Percentiles rank a stretch among this genome's conserved stretches.
Conservation (phyloP, 2,329 filamentous ascomycete species). For the Monosporascus sp. region DNA sequence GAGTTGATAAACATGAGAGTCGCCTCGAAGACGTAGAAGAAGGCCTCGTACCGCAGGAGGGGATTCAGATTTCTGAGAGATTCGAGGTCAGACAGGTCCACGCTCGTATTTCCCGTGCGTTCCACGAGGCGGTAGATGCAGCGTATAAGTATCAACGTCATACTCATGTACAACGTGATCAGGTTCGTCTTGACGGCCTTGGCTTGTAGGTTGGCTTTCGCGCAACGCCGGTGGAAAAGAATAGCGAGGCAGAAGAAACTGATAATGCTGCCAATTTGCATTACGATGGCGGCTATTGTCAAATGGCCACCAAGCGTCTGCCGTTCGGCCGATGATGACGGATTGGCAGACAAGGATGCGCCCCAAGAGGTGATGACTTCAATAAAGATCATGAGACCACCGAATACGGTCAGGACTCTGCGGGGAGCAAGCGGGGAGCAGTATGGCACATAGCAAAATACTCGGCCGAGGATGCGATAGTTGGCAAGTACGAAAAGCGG, state of each 20-base stretch:
- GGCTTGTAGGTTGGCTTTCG: slow-evolving; percentile 8
- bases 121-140: slow-evolving; percentile 46
- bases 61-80: slow-evolving; percentile 26
- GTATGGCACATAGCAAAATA: slow-evolving; percentile 57
- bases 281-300: slow-evolving; percentile 20
- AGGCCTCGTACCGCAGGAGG: slow-evolving; percentile 38
- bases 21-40: slow-evolving; percentile 42
- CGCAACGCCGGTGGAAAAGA: slow-evolving; percentile 27
- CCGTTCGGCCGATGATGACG: slow-evolving; percentile 4
- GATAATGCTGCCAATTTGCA: slow-evolving; percentile 34
- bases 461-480: slow-evolving; percentile 56
- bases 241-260: slow-evolving; percentile 30
- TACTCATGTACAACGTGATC: slow-evolving; percentile 37
- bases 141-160: slow-evolving; percentile 39
- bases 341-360: slow-evolving; percentile 21
- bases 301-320: slow-evolving; percentile 6
- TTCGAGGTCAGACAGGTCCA: slow-evolving; percentile 27
- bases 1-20: slow-evolving; percentile 39
- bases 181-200: slow-evolving; percentile 22
- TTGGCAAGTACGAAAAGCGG: slow-evolving; percentile 57
- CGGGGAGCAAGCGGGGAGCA: slow-evolving; percentile 46
- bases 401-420: slow-evolving; percentile 41
- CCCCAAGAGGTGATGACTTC: slow-evolving; percentile 32
- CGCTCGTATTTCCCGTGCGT: slow-evolving; percentile 30
- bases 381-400: slow-evolving; percentile 31